Base-by-base conservation (phyloP, 1,139 yeast species). In the Starmera stellimalicola region DNA sequence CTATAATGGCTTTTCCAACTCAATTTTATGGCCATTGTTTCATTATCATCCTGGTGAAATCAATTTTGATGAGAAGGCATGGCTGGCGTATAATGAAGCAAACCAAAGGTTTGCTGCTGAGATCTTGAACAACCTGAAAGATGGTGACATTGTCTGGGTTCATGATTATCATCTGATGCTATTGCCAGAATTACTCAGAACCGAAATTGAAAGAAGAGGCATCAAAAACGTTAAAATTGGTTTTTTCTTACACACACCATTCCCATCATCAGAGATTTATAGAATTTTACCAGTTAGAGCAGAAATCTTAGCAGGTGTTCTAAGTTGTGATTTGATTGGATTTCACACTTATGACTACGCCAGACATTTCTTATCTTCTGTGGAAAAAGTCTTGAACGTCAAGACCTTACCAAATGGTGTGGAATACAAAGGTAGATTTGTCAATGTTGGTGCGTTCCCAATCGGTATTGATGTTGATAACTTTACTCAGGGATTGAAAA, bases 331-430 rank as follows among this genome's bases (percentile, higher is more conserved):
- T 55, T 69, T 93, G 48, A 77, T 93, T 51, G 99, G 99, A 0
- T 93, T 93, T 69, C 99, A 93, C 58, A 93, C 98, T n/a, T 93
- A 93, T 58, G 99, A 93, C 58, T 93, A 93, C 52, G 98, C 95
- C n/a, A 73, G 99, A 48, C 99, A 93, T 62, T 93, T 93, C 59
- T 61, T 93, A 37, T 80, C 94, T 16, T 78, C 95, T 1, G 95
- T 91, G n/a, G 77, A 88, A 38, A 68, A 95, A 40, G 82, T 91
- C 22, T 70, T 93, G 34, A 72, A 82, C 40, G 78, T 87, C 12
- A 79, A 77, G 31, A 87, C 96, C 0, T 65, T 84, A 39, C 98
- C 98, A 6, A 91, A 88, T 47, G 95, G 96, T 12, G 85, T 91
- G 20, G 79, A 81, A 44, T 85, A 71, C 54, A 65, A 76, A 34